phyloP scores from a whole-genome alignment of 2,329 filamentous ascomycete species.

The Diaporthe destruens region DNA sequence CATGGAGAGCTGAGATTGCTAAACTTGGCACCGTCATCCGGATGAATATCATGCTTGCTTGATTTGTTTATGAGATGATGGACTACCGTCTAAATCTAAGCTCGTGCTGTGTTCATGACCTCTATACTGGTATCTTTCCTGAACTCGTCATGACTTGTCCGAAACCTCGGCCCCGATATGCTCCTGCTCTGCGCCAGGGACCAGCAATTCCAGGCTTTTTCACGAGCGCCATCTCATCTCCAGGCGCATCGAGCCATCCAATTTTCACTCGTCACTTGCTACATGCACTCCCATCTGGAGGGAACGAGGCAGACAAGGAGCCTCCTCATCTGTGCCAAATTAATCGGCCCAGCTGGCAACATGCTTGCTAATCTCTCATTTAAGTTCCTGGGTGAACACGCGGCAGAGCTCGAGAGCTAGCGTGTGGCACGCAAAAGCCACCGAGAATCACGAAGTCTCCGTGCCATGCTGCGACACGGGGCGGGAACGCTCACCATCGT shows the following conservation, averaged over 20 bases:
- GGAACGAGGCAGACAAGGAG: not conserved
- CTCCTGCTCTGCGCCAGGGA: not conserved
- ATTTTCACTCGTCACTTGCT: not conserved
- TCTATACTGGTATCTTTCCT: constrained; percentile 21
- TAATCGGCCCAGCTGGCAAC: not conserved
- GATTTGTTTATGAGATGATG: constrained; percentile 2
- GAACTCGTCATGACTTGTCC: not conserved
- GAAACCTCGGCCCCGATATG: not conserved
- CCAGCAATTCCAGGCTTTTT: not conserved
- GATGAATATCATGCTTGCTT: constrained; percentile 12
- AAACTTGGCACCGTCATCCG: not conserved
- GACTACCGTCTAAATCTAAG: constrained; percentile 26
- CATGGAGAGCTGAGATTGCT: not conserved
- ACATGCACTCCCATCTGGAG: not conserved
- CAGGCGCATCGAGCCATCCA: not conserved
- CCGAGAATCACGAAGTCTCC: not conserved
- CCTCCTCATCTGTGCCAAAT: not conserved
- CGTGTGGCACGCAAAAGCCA: not conserved
- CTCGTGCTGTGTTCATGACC: constrained; percentile 17
- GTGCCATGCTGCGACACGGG: constrained; percentile 34
- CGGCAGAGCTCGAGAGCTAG: not conserved
- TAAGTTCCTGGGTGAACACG: not conserved
- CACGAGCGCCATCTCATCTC: not conserved
- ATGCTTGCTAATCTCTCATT: not conserved
- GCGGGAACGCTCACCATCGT: constrained; percentile 48